A percentile compares a stretch with the other conserved stretches of the same genome.
phyloP scores from a whole-genome alignment of 1,284 basidiomycete species.

The Cutaneotrichosporon cavernicola region DNA sequence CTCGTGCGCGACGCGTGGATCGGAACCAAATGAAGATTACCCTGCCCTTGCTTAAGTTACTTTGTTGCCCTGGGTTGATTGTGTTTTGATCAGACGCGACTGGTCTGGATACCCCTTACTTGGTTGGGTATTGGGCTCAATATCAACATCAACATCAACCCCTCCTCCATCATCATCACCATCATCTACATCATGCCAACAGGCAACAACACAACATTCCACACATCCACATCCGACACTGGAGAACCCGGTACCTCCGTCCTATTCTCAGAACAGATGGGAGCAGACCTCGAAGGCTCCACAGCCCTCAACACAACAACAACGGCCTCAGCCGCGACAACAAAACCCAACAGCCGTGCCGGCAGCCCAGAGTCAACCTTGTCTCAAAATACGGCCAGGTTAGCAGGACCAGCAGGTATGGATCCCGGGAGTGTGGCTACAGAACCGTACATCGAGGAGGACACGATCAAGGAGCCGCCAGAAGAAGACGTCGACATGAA shows the following conservation, averaged over 20 bases:
- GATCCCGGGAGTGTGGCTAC: not conserved
- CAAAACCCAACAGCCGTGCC: not conserved
- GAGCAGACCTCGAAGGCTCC: constrained; percentile 16
- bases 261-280: constrained; percentile 43
- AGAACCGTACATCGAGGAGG: constrained; percentile 17
- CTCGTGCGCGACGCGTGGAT: not conserved
- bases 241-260: constrained; percentile 34
- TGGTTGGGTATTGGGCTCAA: not conserved
- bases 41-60: too few species aligned
- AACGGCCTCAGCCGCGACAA: not conserved
- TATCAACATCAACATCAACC: not conserved
- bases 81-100: constrained; percentile 16
- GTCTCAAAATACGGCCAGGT: not conserved
- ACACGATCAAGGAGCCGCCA: constrained; percentile 22
- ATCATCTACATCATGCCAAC: constrained; percentile 7
- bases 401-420: constrained; percentile 3
- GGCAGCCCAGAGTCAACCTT: not conserved
- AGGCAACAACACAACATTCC: constrained; percentile 13
- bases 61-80: not conserved
- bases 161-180: not conserved
- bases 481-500: constrained; percentile 24
- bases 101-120: not conserved
- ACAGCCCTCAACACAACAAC: not conserved
- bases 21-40: constrained; percentile 1
- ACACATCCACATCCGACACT: constrained; percentile 29